Conservation (phyloP, 306 rosid genomes). For the Astragalus glycyphyllos region DNA sequence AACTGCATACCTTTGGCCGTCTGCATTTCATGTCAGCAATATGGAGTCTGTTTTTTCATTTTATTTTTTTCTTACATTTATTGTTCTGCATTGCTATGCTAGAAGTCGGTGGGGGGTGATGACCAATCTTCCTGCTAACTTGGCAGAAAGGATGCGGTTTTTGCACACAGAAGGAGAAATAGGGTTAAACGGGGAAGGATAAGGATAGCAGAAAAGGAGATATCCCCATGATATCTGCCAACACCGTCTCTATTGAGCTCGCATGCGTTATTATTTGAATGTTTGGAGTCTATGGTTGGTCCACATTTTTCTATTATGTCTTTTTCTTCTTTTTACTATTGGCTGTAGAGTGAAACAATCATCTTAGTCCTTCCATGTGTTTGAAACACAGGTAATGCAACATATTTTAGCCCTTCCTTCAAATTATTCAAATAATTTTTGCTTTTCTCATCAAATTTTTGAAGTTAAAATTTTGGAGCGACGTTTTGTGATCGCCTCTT, state of each 20-base stretch:
- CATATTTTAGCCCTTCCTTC: too few relatives aligned
- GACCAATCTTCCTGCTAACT: conserved; percentile 70
- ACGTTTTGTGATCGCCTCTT: too few relatives aligned
- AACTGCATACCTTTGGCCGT: conserved; percentile 68
- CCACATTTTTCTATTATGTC: conserved; percentile 43
- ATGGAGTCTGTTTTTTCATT: conserved; percentile 53
- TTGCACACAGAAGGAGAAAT: conserved; percentile 41
- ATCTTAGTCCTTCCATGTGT: too few relatives aligned
- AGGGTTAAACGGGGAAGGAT: conserved; percentile 38
- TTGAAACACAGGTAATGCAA: too few relatives aligned
- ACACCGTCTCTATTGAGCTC: conserved; percentile 43
- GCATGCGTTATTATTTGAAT: conserved; percentile 43
- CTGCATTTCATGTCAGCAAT: conserved; percentile 59
- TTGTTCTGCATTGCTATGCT: conserved; percentile 65
- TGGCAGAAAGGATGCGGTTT: conserved; percentile 63
- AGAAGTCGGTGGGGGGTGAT: conserved; percentile 65
- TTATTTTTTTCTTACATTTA: conserved; percentile 37
- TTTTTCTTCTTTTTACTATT: too few relatives aligned
- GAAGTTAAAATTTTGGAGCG: too few relatives aligned
- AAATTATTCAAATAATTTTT: too few relatives aligned
- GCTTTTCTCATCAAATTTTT: too few relatives aligned
- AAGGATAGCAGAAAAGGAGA: conserved; percentile 43
- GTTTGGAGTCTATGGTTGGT: conserved; percentile 54
- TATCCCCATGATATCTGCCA: conserved; percentile 47
- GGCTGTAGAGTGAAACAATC: too few relatives aligned